These are phyloP conservation scores for Calonectria henricotiae DNA, from an alignment of 2,329 filamentous ascomycete species.

Conservation along the genomic window DNA sequence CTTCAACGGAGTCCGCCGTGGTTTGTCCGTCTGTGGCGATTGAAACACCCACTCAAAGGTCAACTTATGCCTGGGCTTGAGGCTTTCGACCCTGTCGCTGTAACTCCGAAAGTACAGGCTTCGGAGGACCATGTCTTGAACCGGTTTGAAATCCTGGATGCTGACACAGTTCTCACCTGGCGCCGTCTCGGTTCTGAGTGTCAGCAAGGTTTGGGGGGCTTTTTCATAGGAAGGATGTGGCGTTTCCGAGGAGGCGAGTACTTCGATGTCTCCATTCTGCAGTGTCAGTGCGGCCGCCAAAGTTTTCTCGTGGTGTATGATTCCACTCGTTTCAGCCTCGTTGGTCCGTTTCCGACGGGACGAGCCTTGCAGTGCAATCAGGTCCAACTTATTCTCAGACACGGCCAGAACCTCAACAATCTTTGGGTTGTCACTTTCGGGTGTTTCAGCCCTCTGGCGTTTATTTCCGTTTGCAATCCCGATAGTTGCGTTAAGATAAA, in stretches of 20 bases:
- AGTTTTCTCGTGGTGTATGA: neutral
- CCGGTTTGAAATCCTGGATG: neutral
- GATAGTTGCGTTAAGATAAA: neutral
- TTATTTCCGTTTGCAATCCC: neutral
- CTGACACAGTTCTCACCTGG: neutral
- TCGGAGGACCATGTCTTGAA: neutral
- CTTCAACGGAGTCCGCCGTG: neutral
- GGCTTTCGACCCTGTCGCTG: constrained; percentile 1
- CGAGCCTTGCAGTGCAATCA: neutral
- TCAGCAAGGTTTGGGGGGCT: neutral
- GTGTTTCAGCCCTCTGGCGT: neutral
- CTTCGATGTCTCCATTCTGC: constrained; percentile 3
- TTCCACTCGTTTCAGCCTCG: neutral
- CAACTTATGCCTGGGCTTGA: constrained; percentile 9
- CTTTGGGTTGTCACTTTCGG: neutral
- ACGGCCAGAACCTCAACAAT: constrained; percentile 6
- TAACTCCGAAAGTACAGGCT: constrained; percentile 12
- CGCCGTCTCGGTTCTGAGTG: neutral
- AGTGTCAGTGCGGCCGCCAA: neutral
- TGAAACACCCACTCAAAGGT: constrained; percentile 5
- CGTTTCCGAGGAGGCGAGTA: neutral
- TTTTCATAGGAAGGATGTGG: neutral
- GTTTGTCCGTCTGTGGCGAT: neutral
- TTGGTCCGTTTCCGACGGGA: neutral
- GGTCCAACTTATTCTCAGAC: constrained; percentile 7